Percentiles rank a stretch among this genome's conserved stretches.
Conservation (phyloP, 2,329 filamentous ascomycete species). For the Didymella segeticola region DNA sequence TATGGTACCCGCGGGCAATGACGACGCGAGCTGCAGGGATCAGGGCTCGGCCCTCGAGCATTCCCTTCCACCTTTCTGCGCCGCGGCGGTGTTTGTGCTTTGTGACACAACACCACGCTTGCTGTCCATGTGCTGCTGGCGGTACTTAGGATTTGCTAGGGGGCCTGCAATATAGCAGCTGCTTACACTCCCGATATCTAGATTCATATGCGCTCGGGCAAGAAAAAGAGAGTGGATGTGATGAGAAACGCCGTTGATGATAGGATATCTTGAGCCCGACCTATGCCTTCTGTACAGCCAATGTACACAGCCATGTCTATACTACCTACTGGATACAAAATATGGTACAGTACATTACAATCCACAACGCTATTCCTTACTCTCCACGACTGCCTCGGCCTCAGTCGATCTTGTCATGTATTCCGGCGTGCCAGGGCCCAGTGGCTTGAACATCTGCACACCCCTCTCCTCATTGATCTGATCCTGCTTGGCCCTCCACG, state of each 20-base stretch:
- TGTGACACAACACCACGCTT: too few relatives aligned
- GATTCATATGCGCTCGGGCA: too few relatives aligned
- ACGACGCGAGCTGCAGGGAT: slow-evolving; percentile 11
- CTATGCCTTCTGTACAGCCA: background rate
- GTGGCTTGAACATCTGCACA: slow-evolving; percentile 41
- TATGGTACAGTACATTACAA: background rate
- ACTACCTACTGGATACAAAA: slow-evolving; percentile 8
- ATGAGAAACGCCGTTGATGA: background rate
- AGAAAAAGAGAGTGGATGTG: background rate
- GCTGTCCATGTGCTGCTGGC: too few relatives aligned
- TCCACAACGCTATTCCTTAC: background rate
- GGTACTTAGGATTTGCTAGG: too few relatives aligned
- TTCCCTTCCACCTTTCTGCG: too few relatives aligned
- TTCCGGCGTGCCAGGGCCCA: slow-evolving; percentile 38
- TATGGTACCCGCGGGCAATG: slow-evolving; percentile 24
- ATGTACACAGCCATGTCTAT: slow-evolving; percentile 3
- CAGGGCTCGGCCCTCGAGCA: background rate
- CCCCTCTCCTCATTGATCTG: slow-evolving; percentile 57
- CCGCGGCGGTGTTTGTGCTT: too few relatives aligned
- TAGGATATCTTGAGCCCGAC: background rate
- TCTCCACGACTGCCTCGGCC: background rate
- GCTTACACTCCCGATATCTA: too few relatives aligned
- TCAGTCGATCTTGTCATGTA: background rate
- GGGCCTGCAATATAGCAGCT: too few relatives aligned
- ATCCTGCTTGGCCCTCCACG: slow-evolving; percentile 64